Conservation (phyloP, 1,284 basidiomycete genomes). For the Neolentinus lepideus region DNA sequence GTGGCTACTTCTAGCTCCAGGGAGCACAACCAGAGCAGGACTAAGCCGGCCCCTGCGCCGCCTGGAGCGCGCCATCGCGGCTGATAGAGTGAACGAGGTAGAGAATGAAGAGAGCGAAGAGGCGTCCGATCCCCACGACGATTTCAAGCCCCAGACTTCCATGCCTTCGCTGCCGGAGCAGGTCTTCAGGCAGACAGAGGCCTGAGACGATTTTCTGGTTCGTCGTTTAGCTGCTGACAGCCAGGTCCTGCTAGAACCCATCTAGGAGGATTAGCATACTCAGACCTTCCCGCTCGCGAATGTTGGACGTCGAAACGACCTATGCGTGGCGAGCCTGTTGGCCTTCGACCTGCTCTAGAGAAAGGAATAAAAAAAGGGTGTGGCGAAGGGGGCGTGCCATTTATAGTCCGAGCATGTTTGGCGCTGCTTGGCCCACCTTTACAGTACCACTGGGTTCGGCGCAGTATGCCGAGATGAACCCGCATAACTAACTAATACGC, state of each 20-base stretch:
- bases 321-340: background rate
- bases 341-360: background rate
- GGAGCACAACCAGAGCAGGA: background rate
- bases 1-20: background rate
- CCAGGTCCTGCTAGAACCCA: conserved; percentile 24
- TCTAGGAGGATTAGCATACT: conserved; percentile 21
- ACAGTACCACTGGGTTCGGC: no score
- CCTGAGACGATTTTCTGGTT: conserved; percentile 21
- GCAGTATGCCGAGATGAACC: no score
- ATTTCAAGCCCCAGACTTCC: conserved; percentile 16
- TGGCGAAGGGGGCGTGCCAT: background rate
- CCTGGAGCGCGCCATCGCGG: conserved; percentile 5
- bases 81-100: conserved; percentile 7
- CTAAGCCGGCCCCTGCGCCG: background rate
- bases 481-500: no score
- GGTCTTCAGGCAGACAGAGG: conserved; percentile 17
- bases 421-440: background rate
- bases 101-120: background rate
- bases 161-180: conserved; percentile 17
- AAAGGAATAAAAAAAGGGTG: background rate
- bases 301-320: background rate
- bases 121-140: conserved; percentile 22
- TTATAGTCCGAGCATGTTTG: background rate
- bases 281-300: conserved; percentile 21
- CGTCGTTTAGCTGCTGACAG: conserved; percentile 20